Percentiles rank a stretch among this genome's conserved stretches.
Evolutionary conservation across 1,284 basidiomycete genomes (phyloP).

Genomic region (Quambalaria eucalypti): DNA sequence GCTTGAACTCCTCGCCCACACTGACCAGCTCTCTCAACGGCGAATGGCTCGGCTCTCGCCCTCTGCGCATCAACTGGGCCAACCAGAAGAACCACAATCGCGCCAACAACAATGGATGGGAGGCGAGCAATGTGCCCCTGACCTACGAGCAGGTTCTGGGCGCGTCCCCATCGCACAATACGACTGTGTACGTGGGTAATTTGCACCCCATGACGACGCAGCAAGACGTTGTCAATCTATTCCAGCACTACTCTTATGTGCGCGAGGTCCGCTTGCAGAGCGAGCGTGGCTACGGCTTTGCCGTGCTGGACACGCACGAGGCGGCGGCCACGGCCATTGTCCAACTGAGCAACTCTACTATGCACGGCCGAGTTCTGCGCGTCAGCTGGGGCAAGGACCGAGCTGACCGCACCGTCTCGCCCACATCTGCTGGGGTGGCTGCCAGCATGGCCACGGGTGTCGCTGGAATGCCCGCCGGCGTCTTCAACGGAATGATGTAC

Average conservation of each 20-base stretch:
- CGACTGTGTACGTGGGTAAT: slow-evolving; percentile 96
- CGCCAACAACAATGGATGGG: not conserved
- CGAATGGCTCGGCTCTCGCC: slow-evolving; percentile 93
- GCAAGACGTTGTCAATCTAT: slow-evolving; percentile 87
- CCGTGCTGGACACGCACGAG: slow-evolving; percentile 94
- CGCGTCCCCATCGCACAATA: slow-evolving; percentile 82
- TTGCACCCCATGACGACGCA: slow-evolving; percentile 90
- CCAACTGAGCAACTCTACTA: slow-evolving; percentile 66
- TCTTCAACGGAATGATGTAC: not conserved
- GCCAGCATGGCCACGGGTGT: not conserved
- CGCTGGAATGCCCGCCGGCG: not conserved
- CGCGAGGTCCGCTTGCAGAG: slow-evolving; percentile 97
- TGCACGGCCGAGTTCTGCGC: slow-evolving; percentile 90
- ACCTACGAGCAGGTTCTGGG: slow-evolving; percentile 78
- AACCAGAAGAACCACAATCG: slow-evolving; percentile 72
- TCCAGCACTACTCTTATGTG: slow-evolving; percentile 93
- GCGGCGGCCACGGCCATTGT: slow-evolving; percentile 95
- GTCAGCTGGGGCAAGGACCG: slow-evolving; percentile 94
- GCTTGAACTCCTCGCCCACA: slow-evolving; percentile 42
- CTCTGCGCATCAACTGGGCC: slow-evolving; percentile 98
- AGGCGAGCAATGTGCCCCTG: slow-evolving; percentile 59
- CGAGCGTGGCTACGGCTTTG: slow-evolving; percentile 94
- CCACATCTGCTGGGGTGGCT: not conserved
- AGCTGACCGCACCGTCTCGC: not conserved
- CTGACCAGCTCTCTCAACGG: slow-evolving; percentile 97